Conservation (phyloP, 2,329 filamentous ascomycete species). For the Colletotrichum filicis region DNA sequence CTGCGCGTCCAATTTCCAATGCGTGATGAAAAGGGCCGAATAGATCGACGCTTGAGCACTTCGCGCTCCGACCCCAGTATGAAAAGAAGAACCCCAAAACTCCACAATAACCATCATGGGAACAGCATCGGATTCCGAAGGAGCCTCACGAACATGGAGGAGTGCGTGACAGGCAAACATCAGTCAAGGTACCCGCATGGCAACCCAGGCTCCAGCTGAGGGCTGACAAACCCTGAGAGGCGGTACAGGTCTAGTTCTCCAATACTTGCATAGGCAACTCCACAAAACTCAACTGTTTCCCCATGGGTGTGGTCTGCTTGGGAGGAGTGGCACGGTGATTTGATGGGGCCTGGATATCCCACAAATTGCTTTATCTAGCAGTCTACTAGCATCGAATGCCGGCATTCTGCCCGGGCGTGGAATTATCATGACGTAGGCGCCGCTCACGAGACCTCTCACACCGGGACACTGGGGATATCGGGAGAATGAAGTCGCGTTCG, state of each 20-base stretch:
- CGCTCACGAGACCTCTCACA: slow-evolving; percentile 22
- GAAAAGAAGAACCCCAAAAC: background rate
- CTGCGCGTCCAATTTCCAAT: background rate
- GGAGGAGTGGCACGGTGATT: background rate
- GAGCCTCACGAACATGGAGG: background rate
- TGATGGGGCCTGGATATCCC: slow-evolving; percentile 13
- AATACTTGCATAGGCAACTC: slow-evolving; percentile 8
- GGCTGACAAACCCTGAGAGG: background rate
- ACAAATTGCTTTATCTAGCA: background rate
- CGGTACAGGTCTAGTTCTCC: background rate
- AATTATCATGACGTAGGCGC: slow-evolving; percentile 21
- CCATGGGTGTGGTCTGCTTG: slow-evolving; percentile 18
- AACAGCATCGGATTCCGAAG: background rate
- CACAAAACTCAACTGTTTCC: slow-evolving; percentile 19
- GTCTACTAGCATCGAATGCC: background rate
- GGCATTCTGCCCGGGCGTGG: slow-evolving; percentile 10
- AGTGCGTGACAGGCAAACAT: background rate
- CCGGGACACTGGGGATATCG: background rate
- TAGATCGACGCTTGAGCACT: background rate
- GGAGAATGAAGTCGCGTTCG: too few species aligned
- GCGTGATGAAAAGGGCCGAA: background rate
- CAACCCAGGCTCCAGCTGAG: background rate
- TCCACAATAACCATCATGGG: slow-evolving; percentile 6
- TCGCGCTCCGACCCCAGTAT: background rate
- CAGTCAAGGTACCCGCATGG: background rate